These are phyloP conservation scores for Rhodotorula sphaerocarpa DNA, from an alignment of 768 basidiomycete species.

Conservation along the genomic window DNA sequence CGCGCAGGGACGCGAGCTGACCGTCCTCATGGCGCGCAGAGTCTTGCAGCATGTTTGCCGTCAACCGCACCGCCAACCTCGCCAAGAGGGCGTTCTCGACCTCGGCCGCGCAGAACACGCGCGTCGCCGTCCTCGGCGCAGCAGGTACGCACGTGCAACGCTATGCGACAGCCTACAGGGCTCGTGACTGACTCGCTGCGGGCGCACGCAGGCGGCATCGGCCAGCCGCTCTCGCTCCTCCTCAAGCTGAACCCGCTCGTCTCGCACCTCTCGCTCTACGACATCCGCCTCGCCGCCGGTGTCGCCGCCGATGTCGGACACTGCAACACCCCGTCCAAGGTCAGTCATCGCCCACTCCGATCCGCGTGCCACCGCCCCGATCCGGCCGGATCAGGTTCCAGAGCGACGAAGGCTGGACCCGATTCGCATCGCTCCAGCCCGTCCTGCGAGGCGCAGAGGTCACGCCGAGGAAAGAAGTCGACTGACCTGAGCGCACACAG, in stretches of 20 bases:
- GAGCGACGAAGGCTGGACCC: no score
- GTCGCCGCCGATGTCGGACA: slow-evolving; percentile 97
- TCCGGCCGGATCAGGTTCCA: not conserved
- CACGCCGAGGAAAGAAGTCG: no score
- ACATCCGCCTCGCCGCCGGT: slow-evolving; percentile 91
- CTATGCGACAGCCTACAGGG: not conserved
- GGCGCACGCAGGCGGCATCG: slow-evolving; percentile 50
- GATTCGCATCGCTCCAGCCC: no score
- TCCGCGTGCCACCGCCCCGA: no score
- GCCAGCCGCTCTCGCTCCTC: slow-evolving; percentile 88
- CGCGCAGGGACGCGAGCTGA: no score
- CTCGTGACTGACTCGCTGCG: not conserved
- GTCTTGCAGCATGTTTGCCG: slow-evolving; percentile 14
- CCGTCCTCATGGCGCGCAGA: not conserved
- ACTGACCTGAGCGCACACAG: not conserved
- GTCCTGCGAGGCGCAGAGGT: no score
- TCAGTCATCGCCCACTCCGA: slow-evolving; percentile 41
- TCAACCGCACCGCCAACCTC: not conserved
- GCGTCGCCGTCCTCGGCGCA: slow-evolving; percentile 94
- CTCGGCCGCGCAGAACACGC: slow-evolving; percentile 47
- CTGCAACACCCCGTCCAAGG: slow-evolving; percentile 76
- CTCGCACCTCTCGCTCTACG: slow-evolving; percentile 56
- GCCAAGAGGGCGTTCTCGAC: slow-evolving; percentile 29
- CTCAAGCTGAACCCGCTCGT: slow-evolving; percentile 80
- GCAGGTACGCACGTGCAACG: slow-evolving; percentile 53